Conservation (phyloP, 768 basidiomycete genomes). For the Lenzites betulinus region DNA sequence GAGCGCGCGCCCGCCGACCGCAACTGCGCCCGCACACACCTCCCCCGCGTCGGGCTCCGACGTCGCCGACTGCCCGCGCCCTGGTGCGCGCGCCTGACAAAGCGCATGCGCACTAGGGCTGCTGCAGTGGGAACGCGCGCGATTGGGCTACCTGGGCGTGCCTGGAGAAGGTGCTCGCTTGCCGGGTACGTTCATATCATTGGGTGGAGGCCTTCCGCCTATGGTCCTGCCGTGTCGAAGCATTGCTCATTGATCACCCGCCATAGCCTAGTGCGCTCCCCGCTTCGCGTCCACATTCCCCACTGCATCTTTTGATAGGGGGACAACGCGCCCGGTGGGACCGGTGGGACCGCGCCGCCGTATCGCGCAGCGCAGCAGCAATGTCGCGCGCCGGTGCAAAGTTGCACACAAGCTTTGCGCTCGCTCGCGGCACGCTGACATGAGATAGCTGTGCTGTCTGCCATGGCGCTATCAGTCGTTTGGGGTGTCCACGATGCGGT, state of each 20-base stretch:
- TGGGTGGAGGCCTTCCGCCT: slow-evolving; percentile 6
- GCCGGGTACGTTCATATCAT: not conserved
- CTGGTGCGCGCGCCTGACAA: not conserved
- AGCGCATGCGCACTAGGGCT: not conserved
- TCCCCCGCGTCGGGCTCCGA: not conserved
- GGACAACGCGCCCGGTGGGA: not conserved
- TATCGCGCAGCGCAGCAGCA: not conserved
- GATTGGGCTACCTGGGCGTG: slow-evolving; percentile 1
- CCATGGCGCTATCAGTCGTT: not conserved
- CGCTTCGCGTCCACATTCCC: not conserved
- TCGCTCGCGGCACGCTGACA: not conserved
- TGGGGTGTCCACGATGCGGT: not conserved
- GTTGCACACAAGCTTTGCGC: not conserved
- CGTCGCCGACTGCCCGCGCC: not conserved
- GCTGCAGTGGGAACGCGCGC: slow-evolving; percentile 3
- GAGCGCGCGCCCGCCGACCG: not conserved
- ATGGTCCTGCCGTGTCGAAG: not conserved
- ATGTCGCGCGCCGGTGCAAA: not conserved
- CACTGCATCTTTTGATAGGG: slow-evolving; percentile 3
- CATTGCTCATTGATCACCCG: slow-evolving; percentile 1
- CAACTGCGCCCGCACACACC: slow-evolving; percentile 1
- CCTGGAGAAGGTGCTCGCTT: slow-evolving; percentile 11
- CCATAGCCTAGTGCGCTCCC: not conserved
- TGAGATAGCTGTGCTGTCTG: not conserved
- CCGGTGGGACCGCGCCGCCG: not conserved